Evolutionary conservation across 371 early-diverging fungal genomes (phyloP).

Genomic region (Apophysomyces elegans): DNA sequence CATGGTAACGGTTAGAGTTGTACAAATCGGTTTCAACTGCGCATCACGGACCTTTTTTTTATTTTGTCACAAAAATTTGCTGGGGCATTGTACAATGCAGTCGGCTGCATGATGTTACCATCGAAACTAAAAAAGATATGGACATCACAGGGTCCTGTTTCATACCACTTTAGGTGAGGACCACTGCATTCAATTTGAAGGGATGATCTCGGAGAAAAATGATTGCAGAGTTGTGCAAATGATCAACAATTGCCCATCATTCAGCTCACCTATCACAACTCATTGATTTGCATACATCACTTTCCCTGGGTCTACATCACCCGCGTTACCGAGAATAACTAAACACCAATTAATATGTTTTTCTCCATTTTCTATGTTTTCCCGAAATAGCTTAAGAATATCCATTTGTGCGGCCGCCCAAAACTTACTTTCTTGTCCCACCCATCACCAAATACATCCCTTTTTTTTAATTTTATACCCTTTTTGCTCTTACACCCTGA

Average conservation of each 20-base stretch:
- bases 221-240: constrained; percentile 8
- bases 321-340: constrained; percentile 7
- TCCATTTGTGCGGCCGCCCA: constrained; percentile 8
- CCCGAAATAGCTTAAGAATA: constrained; percentile 4
- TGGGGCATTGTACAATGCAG: constrained; percentile 10
- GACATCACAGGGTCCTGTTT: constrained; percentile 1
- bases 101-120: constrained; percentile 2
- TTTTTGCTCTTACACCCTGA: constrained; percentile 4
- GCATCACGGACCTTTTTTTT: constrained; percentile 11
- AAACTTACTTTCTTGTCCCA: constrained; percentile 7
- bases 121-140: background rate
- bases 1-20: constrained; percentile 1
- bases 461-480: constrained; percentile 10
- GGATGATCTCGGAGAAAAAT: constrained; percentile 8
- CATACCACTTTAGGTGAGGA: background rate
- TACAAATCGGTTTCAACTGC: constrained; percentile 9
- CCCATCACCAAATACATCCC: background rate
- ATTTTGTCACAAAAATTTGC: constrained; percentile 8
- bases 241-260: background rate
- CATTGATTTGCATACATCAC: constrained; percentile 10
- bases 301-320: constrained; percentile 8
- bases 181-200: constrained; percentile 5
- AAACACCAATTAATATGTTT: constrained; percentile 9
- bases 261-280: background rate
- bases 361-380: constrained; percentile 10